phyloP scores from a whole-genome alignment of 2,329 filamentous ascomycete species.

The Lasiodiplodia theobromae region DNA sequence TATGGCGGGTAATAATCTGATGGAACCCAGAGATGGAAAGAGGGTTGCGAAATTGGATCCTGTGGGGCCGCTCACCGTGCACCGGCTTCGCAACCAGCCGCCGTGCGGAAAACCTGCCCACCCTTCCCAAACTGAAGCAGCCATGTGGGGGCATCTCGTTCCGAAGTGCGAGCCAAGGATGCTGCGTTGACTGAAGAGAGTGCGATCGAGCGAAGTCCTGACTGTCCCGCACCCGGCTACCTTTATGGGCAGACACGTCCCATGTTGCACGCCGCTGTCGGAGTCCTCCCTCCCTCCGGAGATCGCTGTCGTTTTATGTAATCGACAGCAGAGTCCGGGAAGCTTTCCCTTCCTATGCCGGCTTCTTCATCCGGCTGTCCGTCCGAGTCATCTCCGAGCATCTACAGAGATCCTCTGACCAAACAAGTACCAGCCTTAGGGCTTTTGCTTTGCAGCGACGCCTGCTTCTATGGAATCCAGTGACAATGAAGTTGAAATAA shows the following conservation, averaged over 20 bases:
- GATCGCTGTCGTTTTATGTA: background rate
- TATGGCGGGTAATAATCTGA: slow-evolving; percentile 21
- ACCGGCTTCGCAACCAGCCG: background rate
- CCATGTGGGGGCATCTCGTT: background rate
- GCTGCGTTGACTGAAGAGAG: background rate
- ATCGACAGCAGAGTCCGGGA: background rate
- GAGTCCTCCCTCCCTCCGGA: background rate
- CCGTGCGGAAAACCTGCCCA: background rate
- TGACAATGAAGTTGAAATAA: background rate
- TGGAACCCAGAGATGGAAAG: background rate
- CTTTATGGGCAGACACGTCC: background rate
- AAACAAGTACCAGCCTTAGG: background rate
- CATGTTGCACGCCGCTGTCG: background rate
- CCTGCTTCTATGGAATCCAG: background rate
- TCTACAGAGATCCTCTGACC: too few species aligned
- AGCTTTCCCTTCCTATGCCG: background rate
- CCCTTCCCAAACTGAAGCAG: background rate
- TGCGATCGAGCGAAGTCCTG: background rate
- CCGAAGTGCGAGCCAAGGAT: too few species aligned
- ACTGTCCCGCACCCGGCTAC: background rate
- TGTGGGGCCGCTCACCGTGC: slow-evolving; percentile 13
- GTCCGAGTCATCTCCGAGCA: background rate
- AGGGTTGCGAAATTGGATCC: too few species aligned
- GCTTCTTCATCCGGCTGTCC: background rate
- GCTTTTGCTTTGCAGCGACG: background rate